A percentile compares a stretch with the other conserved stretches of the same genome.
Conservation (phyloP, 129 eudicot species). For the Arctium lappa region DNA sequence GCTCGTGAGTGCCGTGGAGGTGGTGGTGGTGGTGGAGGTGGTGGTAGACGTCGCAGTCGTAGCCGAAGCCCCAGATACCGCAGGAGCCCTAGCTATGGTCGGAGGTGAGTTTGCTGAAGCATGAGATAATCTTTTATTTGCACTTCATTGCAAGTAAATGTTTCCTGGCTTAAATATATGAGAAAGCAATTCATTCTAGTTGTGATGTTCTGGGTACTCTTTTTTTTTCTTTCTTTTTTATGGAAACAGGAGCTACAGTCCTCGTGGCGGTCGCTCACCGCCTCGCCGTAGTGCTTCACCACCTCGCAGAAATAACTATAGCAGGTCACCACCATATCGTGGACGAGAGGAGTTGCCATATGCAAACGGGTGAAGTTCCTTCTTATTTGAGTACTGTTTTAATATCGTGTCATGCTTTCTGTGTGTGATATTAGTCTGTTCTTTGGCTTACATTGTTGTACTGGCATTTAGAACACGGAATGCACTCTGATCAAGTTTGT, state of each 20-base stretch:
- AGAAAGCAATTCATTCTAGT: not conserved
- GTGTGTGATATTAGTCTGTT: not conserved
- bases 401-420: not conserved
- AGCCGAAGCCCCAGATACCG: slow-evolving; percentile 91
- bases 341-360: slow-evolving; percentile 88
- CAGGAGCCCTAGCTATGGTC: slow-evolving; percentile 94
- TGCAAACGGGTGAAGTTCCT: slow-evolving; percentile 69
- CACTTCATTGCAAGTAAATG: not conserved
- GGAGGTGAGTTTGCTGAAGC: slow-evolving; percentile 56
- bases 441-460: not conserved
- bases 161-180: not conserved
- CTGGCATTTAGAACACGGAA: not conserved
- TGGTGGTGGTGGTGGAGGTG: slow-evolving; percentile 63
- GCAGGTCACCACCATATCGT: slow-evolving; percentile 94
- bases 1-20: slow-evolving; percentile 92
- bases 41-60: slow-evolving; percentile 84
- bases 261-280: slow-evolving; percentile 89
- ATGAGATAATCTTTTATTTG: not conserved
- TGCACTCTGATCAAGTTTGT: not conserved
- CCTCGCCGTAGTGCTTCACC: slow-evolving; percentile 88
- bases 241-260: slow-evolving; percentile 80
- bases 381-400: not conserved
- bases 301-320: slow-evolving; percentile 74
- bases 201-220: not conserved
- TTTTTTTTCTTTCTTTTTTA: not conserved